A percentile compares a stretch with the other conserved stretches of the same genome.
Conservation (phyloP, 345 rosid species). For the Reutealis trisperma region DNA sequence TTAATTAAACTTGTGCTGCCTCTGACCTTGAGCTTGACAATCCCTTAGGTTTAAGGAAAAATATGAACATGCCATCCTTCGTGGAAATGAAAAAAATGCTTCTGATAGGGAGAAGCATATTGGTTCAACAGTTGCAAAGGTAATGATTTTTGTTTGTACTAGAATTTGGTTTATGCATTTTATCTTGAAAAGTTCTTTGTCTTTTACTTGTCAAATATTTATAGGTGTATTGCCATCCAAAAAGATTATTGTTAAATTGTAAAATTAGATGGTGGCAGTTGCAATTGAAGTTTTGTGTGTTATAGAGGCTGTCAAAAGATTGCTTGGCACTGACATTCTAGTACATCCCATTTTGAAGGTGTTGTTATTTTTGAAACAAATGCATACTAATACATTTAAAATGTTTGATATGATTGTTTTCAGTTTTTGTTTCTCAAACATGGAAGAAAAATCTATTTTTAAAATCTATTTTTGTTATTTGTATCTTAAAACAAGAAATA, state of each 20-base stretch:
- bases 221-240: too few species aligned
- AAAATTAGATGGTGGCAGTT: neutral
- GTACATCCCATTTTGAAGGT: too few species aligned
- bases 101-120: constrained; percentile 83
- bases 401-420: neutral
- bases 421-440: too few species aligned
- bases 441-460: too few species aligned
- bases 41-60: constrained; percentile 78
- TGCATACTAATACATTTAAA: neutral
- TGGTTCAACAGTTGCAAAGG: constrained; percentile 96
- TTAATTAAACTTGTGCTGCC: constrained; percentile 23
- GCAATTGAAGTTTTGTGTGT: neutral
- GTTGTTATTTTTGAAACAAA: neutral
- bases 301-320: neutral
- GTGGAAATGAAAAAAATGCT: constrained; percentile 92
- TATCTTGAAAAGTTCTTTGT: neutral
- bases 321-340: too few species aligned
- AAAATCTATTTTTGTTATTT: too few species aligned
- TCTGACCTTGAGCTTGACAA: constrained; percentile 20
- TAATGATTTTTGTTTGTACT: constrained; percentile 29
- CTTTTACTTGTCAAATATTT: neutral
- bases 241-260: neutral
- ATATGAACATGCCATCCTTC: constrained; percentile 72
- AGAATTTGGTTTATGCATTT: neutral
- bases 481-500: too few species aligned